phyloP scores from a whole-genome alignment of 2,329 filamentous ascomycete species.

The Neopestalotiopsis sp. region DNA sequence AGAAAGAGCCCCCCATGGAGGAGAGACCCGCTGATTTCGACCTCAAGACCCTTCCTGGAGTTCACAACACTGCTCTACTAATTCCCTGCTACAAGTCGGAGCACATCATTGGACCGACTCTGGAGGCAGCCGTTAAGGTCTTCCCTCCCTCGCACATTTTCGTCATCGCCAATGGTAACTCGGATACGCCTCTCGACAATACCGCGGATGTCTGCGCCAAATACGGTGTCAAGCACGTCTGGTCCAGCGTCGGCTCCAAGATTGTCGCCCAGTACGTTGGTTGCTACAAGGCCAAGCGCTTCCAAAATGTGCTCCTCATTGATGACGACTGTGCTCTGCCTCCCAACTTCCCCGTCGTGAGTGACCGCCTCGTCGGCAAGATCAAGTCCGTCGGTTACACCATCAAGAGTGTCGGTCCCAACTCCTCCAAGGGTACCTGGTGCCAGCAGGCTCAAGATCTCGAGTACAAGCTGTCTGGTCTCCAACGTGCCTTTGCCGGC shows the following conservation, averaged over 20 bases:
- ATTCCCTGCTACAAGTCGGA: conserved; percentile 56
- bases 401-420: conserved; percentile 49
- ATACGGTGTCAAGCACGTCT: conserved; percentile 53
- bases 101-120: conserved; percentile 43
- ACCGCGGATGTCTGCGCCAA: conserved; percentile 49
- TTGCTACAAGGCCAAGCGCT: conserved; percentile 48
- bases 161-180: conserved; percentile 55
- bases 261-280: conserved; percentile 56
- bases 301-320: conserved; percentile 52
- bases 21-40: conserved; percentile 22
- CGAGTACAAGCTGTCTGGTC: conserved; percentile 57
- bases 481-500: conserved; percentile 50
- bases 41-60: conserved; percentile 20
- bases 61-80: conserved; percentile 27
- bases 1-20: conserved; percentile 34
- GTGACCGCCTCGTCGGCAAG: conserved; percentile 44
- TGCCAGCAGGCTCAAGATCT: conserved; percentile 55
- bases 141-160: conserved; percentile 52
- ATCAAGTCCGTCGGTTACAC: conserved; percentile 55
- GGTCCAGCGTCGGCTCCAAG: conserved; percentile 54
- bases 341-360: conserved; percentile 52
- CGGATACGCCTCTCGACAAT: conserved; percentile 49
- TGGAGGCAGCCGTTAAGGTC: conserved; percentile 50
- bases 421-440: conserved; percentile 40
- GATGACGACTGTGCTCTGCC: conserved; percentile 56